These are phyloP conservation scores for Apodospora peruviana DNA, from an alignment of 495 filamentous ascomycete species.

Conservation along the genomic window DNA sequence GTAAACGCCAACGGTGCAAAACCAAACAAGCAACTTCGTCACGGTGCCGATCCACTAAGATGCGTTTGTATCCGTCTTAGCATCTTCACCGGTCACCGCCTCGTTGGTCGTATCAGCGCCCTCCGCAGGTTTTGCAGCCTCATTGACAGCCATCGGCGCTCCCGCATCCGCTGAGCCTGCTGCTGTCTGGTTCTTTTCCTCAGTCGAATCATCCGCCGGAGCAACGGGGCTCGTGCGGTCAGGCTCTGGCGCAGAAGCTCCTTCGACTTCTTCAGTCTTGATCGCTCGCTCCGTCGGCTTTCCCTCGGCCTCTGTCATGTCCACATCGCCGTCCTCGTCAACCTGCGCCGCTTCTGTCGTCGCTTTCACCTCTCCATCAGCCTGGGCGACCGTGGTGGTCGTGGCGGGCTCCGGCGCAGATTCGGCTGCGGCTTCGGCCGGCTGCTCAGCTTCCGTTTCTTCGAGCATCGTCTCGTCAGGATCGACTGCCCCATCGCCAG, in stretches of 20 bases:
- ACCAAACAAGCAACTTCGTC: background rate
- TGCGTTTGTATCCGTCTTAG: background rate
- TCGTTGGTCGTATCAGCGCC: slow-evolving; percentile 1
- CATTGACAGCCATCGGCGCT: background rate
- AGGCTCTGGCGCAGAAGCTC: slow-evolving; percentile 2
- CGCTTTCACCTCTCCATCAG: background rate
- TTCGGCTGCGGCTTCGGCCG: slow-evolving; percentile 4
- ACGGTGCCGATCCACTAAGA: background rate
- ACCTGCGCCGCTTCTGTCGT: slow-evolving; percentile 8
- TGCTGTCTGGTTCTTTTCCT: slow-evolving; percentile 4
- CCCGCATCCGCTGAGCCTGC: background rate
- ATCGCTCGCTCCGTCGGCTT: slow-evolving; percentile 19
- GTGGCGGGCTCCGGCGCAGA: background rate
- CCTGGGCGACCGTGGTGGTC: background rate
- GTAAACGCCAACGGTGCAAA: background rate
- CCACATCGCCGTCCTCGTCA: slow-evolving; percentile 31
- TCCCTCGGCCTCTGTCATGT: slow-evolving; percentile 26
- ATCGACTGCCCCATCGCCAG: slow-evolving; percentile 37
- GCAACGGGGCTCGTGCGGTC: slow-evolving; percentile 5
- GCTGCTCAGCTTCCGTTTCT: slow-evolving; percentile 11
- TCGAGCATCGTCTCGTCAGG: slow-evolving; percentile 60
- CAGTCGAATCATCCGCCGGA: background rate
- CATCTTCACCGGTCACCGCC: background rate
- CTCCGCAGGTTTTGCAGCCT: background rate
- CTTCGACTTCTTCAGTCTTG: slow-evolving; percentile 28